Conservation (phyloP, 2,329 filamentous ascomycete species). For the Helminthosporium solani region DNA sequence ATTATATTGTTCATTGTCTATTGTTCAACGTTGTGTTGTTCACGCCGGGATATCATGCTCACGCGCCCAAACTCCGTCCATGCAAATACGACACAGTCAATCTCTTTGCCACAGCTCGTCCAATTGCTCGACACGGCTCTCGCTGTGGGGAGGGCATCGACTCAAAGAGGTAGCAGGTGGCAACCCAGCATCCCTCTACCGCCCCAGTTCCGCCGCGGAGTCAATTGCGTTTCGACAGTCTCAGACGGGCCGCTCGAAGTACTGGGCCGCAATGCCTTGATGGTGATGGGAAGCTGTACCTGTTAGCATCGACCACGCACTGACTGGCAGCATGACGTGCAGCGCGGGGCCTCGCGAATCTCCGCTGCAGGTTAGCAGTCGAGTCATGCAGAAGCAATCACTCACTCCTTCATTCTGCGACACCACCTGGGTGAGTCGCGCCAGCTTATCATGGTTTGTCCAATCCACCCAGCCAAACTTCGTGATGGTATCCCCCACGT, state of each 20-base stretch:
- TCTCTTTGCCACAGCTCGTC: neutral
- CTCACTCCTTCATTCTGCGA: conserved; percentile 86
- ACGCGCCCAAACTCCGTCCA: conserved; percentile 33
- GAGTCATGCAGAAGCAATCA: conserved; percentile 26
- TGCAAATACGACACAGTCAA: conserved; percentile 31
- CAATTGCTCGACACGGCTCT: neutral
- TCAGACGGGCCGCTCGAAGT: conserved; percentile 35
- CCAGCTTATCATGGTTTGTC: conserved; percentile 81
- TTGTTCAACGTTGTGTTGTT: too few species aligned
- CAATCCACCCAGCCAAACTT: conserved; percentile 83
- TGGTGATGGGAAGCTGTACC: conserved; percentile 65
- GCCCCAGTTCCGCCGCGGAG: conserved; percentile 80
- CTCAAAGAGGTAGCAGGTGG: conserved; percentile 77
- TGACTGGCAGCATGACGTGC: conserved; percentile 9
- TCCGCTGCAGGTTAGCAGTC: conserved; percentile 5
- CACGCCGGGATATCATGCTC: conserved; percentile 38
- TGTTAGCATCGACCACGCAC: conserved; percentile 23
- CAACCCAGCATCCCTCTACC: conserved; percentile 87
- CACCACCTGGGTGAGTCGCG: conserved; percentile 84
- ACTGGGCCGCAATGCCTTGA: conserved; percentile 60
- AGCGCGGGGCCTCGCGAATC: conserved; percentile 8
- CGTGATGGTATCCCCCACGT: conserved; percentile 75
- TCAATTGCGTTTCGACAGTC: conserved; percentile 70
- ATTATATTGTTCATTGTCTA: conserved; percentile 7
- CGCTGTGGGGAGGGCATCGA: neutral